Base-by-base conservation (phyloP, 805 yeast species). In the Crinitomyces ghanaensis region DNA sequence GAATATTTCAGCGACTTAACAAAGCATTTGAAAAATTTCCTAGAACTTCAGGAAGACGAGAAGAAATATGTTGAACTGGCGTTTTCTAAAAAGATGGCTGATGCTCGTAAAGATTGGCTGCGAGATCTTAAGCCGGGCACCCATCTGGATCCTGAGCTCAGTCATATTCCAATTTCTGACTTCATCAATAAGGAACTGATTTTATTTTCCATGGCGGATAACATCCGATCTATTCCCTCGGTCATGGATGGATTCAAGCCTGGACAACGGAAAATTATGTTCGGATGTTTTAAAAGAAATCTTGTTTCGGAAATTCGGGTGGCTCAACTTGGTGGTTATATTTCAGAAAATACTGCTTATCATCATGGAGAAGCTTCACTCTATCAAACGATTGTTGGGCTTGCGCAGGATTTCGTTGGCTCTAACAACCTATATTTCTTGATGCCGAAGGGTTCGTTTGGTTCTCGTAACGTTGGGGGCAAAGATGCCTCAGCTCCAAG, bases 401-500 rank as follows among this genome's bases (percentile, higher is more conserved):
- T 91, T 53, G 98, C 98, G 1, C 98, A 91, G 55, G 85, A 84
- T 55, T 91, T 82, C 51, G 78, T 88, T 31, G 98, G 98, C 7
- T 68, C 94, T 5, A 91, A 91, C 51, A 91, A 91, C 50, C 60
- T 91, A 46, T 80, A 91, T 54, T 50, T 84, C 33, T 62, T 91
- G 48, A 68, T 74, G 53, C 98, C 98, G 30, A 81, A 79, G 54
- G 98, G 98, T 66, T 77, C 84, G 21, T 91, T 91, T 54, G 98
- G 98, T 69, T 77, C 95, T 1, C 74, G 98, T 60, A 86, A 91
- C 17, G 68, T 83, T 17, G 98, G 98, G 57, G 98, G 98, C 63
- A 91, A 91, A 56, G 98, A 91, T 64, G 91, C 86, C 11, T 81
- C 97, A n/a, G 96, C 97, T 18, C 77, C 95, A 29, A 86, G 98